These are phyloP conservation scores for Chaetomiaceae sp. DNA, from an alignment of 2,329 filamentous ascomycete genomes.

Conservation along the genomic window DNA sequence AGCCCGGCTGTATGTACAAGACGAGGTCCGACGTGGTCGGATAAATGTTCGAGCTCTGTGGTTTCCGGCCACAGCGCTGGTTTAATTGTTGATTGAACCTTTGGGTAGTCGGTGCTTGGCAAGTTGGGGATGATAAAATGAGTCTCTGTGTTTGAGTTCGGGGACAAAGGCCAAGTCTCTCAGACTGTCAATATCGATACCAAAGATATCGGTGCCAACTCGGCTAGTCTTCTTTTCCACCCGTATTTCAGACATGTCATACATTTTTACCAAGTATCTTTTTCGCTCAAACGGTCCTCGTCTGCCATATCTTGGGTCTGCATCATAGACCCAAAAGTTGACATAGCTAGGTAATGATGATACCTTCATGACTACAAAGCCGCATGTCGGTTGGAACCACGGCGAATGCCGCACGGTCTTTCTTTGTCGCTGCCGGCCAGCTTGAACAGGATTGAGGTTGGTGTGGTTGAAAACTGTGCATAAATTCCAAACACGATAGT, in stretches of 20 bases:
- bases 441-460: no score
- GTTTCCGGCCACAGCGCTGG: slow-evolving; percentile 9
- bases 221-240: not conserved
- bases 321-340: not conserved
- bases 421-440: no score
- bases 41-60: slow-evolving; percentile 17
- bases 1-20: slow-evolving; percentile 1
- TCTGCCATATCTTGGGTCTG: not conserved
- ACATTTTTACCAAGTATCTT: not conserved
- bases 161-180: not conserved
- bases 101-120: not conserved
- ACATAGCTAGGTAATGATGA: not conserved
- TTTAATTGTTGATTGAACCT: slow-evolving; percentile 6
- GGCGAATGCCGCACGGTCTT: no score
- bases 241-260: not conserved
- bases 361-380: not conserved
- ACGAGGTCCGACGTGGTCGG: slow-evolving; percentile 15
- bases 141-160: not conserved
- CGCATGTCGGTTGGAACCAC: not conserved
- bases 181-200: not conserved
- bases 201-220: not conserved
- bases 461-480: no score
- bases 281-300: not conserved
- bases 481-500: no score
- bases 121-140: not conserved